phyloP scores from a whole-genome alignment of 2,329 filamentous ascomycete genomes.

The Talaromyces sp. region DNA sequence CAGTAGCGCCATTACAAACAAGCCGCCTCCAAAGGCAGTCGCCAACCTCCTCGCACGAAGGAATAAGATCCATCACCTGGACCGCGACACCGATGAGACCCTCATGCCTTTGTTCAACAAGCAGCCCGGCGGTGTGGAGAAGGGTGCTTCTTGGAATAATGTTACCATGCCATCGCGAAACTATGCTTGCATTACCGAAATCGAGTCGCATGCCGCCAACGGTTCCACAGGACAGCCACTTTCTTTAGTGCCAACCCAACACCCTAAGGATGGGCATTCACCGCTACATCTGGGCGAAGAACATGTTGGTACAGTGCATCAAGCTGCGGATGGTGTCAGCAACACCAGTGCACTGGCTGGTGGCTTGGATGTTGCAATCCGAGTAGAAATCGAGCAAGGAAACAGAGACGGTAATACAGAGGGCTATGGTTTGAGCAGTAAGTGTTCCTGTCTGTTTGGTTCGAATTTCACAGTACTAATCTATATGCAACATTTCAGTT shows the following conservation, averaged over 20 bases:
- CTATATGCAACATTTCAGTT: not conserved
- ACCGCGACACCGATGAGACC: conserved; percentile 60
- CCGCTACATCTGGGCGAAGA: conserved; percentile 72
- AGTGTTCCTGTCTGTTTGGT: conserved; percentile 18
- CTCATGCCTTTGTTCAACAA: conserved; percentile 59
- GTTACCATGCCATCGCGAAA: conserved; percentile 75
- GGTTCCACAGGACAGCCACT: conserved; percentile 14
- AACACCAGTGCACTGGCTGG: conserved; percentile 33
- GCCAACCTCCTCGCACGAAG: conserved; percentile 60
- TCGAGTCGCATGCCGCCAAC: conserved; percentile 24
- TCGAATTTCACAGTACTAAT: not conserved
- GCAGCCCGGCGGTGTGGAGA: conserved; percentile 53
- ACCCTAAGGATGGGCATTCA: conserved; percentile 60
- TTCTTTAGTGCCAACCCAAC: conserved; percentile 18
- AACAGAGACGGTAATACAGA: conserved; percentile 38
- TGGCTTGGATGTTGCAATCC: conserved; percentile 42
- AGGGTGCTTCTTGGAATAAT: conserved; percentile 70
- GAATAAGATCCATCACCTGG: conserved; percentile 64
- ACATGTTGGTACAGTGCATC: conserved; percentile 72
- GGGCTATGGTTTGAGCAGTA: conserved; percentile 48
- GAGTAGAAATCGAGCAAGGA: conserved; percentile 44
- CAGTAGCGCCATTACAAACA: conserved; percentile 63
- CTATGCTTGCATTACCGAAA: conserved; percentile 60
- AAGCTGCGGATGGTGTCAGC: conserved; percentile 55
- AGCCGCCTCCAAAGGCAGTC: conserved; percentile 60